Evolutionary conservation across 2,329 filamentous ascomycete species (phyloP), one percentile per base, ranked within the genome.

Genomic region (Penicillium sp.): DNA sequence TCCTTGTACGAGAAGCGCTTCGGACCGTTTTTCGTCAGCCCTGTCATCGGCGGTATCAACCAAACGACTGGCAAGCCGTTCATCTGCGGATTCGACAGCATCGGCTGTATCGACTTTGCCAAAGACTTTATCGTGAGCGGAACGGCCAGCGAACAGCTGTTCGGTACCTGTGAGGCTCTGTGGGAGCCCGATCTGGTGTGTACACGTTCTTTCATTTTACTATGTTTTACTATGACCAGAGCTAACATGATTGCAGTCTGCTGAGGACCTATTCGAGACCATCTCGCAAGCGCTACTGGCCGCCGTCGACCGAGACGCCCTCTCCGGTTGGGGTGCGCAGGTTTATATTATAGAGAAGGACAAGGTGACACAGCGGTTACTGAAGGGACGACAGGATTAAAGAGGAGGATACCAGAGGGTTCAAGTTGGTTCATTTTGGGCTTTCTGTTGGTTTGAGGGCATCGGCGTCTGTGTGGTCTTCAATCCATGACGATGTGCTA

Each of bases 281-380:
- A 89, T 97, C 68, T 97, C 93, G 39, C 93, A 98, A 75, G 84
- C 91, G 42, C 79, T 98, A 50, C 79, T 98, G 60, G 97, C 94
- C 72, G 93, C 93, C 50, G 88, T 97, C 48, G 93, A 98, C 73
- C 82, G 93, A 74, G 93, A 98, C 73, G 93, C 93, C 43, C 78
- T 98, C 55, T 96, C 91, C 29, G 93, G 93, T 56, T 97, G 93
- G 93, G 93, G 93, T 68, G 93, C 93, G 31, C 89, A 98, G 68
- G 93, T 98, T 61, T 98, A 97, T 76, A 95, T 98, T 67, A 95
- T 98, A 71, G 93, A 97, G 79, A 98, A 98, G 81, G 90, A 95
- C 77, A 97, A 97, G 86, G 88, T 98, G 55, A 97, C 93, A 65
- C 96, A 97, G 85, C 81, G 93, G 70, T 82, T 98, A 83, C 78